These are phyloP conservation scores for Perkinsus olseni DNA, from an alignment of 169 alveolate genomes.

Conservation along the genomic window DNA sequence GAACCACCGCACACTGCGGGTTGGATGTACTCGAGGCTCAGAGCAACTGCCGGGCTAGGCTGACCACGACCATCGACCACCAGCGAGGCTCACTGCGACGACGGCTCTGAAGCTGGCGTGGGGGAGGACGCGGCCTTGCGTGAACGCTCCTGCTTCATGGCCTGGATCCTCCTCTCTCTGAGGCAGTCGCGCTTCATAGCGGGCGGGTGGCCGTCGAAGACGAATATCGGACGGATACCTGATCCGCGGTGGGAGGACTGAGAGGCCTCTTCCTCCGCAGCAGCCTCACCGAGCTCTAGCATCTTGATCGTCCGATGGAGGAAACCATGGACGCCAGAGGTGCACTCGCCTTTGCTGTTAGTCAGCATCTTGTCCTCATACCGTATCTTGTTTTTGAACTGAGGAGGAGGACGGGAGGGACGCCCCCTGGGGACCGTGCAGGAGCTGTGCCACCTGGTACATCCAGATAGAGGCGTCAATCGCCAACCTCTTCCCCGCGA, in stretches of 20 bases:
- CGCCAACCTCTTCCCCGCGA: constrained; percentile 73
- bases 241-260: not conserved
- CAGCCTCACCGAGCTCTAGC: constrained; percentile 61
- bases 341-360: constrained; percentile 77
- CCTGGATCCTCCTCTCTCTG: constrained; percentile 66
- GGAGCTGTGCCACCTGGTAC: constrained; percentile 80
- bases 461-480: constrained; percentile 84
- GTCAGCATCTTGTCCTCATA: constrained; percentile 33
- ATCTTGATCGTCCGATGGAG: constrained; percentile 63
- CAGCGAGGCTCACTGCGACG: no score
- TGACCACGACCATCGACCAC: no score
- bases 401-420: constrained; percentile 17
- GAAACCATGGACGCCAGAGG: constrained; percentile 66
- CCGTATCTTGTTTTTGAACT: not conserved
- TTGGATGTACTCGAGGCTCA: no score
- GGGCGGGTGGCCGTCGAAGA: constrained; percentile 95
- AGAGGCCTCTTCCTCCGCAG: not conserved
- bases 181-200: constrained; percentile 68
- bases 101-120: not conserved
- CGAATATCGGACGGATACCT: constrained; percentile 80
- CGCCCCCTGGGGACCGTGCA: constrained; percentile 64
- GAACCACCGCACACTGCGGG: not conserved
- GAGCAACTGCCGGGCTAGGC: no score
- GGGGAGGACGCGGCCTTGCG: not conserved
- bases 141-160: constrained; percentile 34